Evolutionary conservation across 1,284 basidiomycete genomes (phyloP).

Genomic region (Tilletiaria anomala): DNA sequence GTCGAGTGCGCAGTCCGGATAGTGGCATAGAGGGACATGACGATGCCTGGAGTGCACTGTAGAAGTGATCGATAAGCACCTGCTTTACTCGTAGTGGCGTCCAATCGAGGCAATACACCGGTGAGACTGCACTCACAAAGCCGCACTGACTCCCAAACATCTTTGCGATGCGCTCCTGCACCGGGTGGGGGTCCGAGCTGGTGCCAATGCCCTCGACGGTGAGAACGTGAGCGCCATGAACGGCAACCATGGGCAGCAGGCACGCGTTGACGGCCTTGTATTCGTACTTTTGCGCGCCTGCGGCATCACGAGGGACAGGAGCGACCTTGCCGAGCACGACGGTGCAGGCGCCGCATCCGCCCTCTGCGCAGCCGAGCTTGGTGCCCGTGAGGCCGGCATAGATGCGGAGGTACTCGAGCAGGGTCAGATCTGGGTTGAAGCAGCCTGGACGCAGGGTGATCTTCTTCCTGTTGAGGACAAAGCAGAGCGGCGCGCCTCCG

Average conservation of each 20-base stretch:
- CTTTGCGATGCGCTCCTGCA: slow-evolving; percentile 39
- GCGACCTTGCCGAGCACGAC: slow-evolving; percentile 26
- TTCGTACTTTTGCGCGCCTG: slow-evolving; percentile 15
- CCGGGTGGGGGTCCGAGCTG: slow-evolving; percentile 36
- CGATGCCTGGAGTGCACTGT: slow-evolving; percentile 31
- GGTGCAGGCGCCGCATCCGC: slow-evolving; percentile 40
- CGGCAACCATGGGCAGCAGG: slow-evolving; percentile 34
- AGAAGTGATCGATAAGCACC: no score
- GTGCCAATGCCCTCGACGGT: slow-evolving; percentile 40
- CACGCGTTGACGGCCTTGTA: slow-evolving; percentile 41
- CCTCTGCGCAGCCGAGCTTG: slow-evolving; percentile 40
- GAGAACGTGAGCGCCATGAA: slow-evolving; percentile 40
- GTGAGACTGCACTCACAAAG: slow-evolving; percentile 12
- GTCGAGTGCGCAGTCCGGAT: slow-evolving; percentile 27
- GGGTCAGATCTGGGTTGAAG: slow-evolving; percentile 28
- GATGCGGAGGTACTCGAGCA: slow-evolving; percentile 39
- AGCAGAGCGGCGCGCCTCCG: slow-evolving; percentile 8
- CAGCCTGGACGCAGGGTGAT: slow-evolving; percentile 18
- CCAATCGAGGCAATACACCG: not conserved
- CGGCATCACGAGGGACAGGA: no score
- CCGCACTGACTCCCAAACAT: slow-evolving; percentile 39
- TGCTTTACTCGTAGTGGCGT: no score
- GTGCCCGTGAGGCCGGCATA: slow-evolving; percentile 38
- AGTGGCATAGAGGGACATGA: slow-evolving; percentile 41
- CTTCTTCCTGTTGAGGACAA: slow-evolving; percentile 21